Percentiles rank a stretch among this genome's conserved stretches.
These are phyloP conservation scores for Blyttiomyces sp. DNA, from an alignment of 371 early-diverging fungal genomes.

Conservation along the genomic window DNA sequence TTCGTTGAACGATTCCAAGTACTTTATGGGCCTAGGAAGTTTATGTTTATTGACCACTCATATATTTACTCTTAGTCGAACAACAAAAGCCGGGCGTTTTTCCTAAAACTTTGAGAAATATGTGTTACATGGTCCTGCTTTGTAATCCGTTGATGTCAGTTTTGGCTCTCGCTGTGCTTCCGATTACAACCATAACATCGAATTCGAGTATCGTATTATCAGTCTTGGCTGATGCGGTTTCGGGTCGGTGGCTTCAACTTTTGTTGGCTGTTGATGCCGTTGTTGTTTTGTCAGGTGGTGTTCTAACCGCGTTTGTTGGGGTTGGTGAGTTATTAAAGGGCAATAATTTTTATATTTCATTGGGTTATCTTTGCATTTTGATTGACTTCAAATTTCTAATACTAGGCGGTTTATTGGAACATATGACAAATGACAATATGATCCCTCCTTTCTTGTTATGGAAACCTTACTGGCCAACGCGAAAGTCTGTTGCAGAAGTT, in stretches of 20 bases:
- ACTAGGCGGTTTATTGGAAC: conserved; percentile 37
- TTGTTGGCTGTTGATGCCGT: conserved; percentile 55
- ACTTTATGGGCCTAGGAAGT: conserved; percentile 3
- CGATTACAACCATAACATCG: conserved; percentile 37
- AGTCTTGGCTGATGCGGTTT: conserved; percentile 43
- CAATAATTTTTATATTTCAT: background rate
- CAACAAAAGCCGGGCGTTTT: conserved; percentile 54
- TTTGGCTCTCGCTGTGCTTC: conserved; percentile 38
- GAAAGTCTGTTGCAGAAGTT: background rate
- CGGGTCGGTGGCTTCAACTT: conserved; percentile 41
- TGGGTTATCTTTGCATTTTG: background rate
- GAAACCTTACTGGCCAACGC: background rate
- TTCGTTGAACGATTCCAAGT: background rate
- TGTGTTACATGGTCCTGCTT: conserved; percentile 39
- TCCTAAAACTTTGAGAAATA: conserved; percentile 56
- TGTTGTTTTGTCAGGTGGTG: conserved; percentile 60
- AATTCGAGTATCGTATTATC: conserved; percentile 47
- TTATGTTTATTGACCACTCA: conserved; percentile 5
- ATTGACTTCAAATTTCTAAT: background rate
- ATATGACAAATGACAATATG: conserved; percentile 51
- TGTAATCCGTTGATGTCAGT: conserved; percentile 51
- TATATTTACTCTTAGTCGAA: too few relatives aligned
- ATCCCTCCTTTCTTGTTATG: conserved; percentile 47
- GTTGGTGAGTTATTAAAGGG: conserved; percentile 22
- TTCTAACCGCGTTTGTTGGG: conserved; percentile 56